Conservation (phyloP, 2,329 filamentous ascomycete genomes). For the Aureobasidium sp. region DNA sequence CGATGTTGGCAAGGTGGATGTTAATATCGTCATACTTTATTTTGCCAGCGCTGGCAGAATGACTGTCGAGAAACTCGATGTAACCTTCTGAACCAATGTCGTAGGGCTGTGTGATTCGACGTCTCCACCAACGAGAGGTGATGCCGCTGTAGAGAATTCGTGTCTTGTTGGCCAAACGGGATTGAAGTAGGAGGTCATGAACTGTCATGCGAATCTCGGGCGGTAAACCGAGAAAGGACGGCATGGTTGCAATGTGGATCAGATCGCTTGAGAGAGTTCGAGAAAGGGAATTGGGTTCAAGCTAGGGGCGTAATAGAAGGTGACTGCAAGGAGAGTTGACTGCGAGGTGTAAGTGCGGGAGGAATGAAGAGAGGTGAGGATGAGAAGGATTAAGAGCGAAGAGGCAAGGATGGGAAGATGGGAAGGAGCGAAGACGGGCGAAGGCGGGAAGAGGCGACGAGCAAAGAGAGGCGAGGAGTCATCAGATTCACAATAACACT, state of each 20-base stretch:
- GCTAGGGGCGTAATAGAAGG: too few relatives aligned
- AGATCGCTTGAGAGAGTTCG: neutral
- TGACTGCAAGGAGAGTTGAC: too few relatives aligned
- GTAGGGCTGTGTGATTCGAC: neutral
- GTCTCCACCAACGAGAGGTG: neutral
- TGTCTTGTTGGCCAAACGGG: neutral
- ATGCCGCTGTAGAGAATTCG: neutral
- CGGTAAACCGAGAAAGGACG: neutral
- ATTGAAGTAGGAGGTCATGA: neutral
- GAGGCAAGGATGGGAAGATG: too few relatives aligned
- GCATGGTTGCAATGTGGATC: neutral
- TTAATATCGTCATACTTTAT: accelerated
- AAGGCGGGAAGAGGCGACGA: too few relatives aligned
- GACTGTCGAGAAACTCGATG: neutral
- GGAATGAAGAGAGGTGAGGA: too few relatives aligned
- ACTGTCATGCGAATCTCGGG: neutral
- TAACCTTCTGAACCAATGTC: neutral
- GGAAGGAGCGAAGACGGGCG: too few relatives aligned
- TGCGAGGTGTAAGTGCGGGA: too few relatives aligned
- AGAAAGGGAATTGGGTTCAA: neutral
- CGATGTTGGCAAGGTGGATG: neutral
- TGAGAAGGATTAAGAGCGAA: too few relatives aligned
- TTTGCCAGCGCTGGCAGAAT: neutral
- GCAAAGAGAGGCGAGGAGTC: too few relatives aligned
- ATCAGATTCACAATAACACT: too few relatives aligned